Percentiles rank a stretch among this genome's conserved stretches.
Evolutionary conservation across 1,284 basidiomycete species (phyloP).

Genomic region (Trametes pubescens): DNA sequence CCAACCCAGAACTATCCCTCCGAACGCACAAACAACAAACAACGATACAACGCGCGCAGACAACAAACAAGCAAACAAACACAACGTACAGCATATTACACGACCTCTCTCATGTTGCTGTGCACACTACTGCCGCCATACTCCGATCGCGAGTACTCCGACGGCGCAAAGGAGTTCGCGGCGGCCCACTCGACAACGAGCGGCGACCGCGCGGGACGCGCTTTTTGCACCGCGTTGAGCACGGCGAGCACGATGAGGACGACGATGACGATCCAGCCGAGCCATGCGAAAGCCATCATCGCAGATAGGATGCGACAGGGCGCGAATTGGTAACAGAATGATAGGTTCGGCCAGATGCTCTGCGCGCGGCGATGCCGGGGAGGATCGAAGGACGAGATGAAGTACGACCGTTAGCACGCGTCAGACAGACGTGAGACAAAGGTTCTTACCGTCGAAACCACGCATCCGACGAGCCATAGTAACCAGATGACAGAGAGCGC

Average conservation of each 20-base stretch:
- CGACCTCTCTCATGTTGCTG: background rate
- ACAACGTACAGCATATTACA: background rate
- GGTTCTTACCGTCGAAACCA: conserved; percentile 60
- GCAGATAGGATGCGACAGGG: conserved; percentile 69
- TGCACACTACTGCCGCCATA: background rate
- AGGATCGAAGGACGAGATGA: background rate
- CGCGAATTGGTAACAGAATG: conserved; percentile 60
- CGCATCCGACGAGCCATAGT: conserved; percentile 72
- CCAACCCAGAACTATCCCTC: too few species aligned
- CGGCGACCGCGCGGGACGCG: conserved; percentile 21
- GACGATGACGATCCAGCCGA: conserved; percentile 65
- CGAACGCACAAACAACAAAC: too few species aligned
- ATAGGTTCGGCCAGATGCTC: conserved; percentile 63
- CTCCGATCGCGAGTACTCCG: background rate
- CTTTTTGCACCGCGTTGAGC: conserved; percentile 27
- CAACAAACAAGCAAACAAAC: conserved; percentile 1
- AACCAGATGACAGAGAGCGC: conserved; percentile 67
- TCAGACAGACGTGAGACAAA: background rate
- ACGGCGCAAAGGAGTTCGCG: background rate
- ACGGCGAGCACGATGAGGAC: conserved; percentile 57
- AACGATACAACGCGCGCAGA: background rate
- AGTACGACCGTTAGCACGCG: too few species aligned
- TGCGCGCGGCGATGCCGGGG: conserved; percentile 18
- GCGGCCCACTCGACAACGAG: conserved; percentile 34
- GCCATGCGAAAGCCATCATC: conserved; percentile 74